Evolutionary conservation across 2,329 filamentous ascomycete species (phyloP).

Genomic region (Aspergillus melleus): DNA sequence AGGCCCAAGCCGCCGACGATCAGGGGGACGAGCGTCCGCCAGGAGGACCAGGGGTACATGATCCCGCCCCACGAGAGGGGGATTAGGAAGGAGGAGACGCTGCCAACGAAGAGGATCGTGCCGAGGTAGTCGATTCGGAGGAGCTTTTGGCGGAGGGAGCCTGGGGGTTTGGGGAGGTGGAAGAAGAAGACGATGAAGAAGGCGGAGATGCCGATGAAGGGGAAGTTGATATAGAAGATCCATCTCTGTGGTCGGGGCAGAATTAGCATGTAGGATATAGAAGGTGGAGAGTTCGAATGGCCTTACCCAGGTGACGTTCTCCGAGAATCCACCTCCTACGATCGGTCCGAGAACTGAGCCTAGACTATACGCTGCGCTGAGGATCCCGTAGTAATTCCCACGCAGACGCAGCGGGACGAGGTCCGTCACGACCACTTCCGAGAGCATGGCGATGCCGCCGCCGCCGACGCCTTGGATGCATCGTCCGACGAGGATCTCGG

Average conservation of each 20-base stretch:
- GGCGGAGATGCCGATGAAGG: constrained; percentile 23
- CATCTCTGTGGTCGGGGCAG: too few species aligned
- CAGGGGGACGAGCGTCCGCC: constrained; percentile 63
- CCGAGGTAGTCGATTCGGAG: constrained; percentile 58
- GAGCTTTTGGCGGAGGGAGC: constrained; percentile 4
- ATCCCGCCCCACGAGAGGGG: constrained; percentile 66
- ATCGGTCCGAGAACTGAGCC: constrained; percentile 51
- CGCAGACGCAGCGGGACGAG: constrained; percentile 44
- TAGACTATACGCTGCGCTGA: constrained; percentile 29
- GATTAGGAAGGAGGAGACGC: constrained; percentile 60
- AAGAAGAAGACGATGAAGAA: constrained; percentile 23
- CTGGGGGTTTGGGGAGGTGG: constrained; percentile 7
- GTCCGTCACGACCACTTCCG: constrained; percentile 49
- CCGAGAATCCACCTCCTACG: constrained; percentile 28
- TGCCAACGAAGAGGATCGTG: constrained; percentile 60
- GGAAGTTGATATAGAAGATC: constrained; percentile 34
- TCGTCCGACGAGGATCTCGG: constrained; percentile 55
- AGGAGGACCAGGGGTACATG: constrained; percentile 64
- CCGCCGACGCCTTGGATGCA: constrained; percentile 56
- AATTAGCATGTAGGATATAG: too few species aligned
- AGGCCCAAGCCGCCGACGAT: constrained; percentile 54
- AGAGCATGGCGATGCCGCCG: constrained; percentile 44
- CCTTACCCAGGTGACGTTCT: constrained; percentile 22
- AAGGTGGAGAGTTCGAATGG: neutral
- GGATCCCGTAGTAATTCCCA: constrained; percentile 25